These are phyloP conservation scores for Akanthomyces muscarius DNA, from an alignment of 2,329 filamentous ascomycete genomes.

Conservation along the genomic window DNA sequence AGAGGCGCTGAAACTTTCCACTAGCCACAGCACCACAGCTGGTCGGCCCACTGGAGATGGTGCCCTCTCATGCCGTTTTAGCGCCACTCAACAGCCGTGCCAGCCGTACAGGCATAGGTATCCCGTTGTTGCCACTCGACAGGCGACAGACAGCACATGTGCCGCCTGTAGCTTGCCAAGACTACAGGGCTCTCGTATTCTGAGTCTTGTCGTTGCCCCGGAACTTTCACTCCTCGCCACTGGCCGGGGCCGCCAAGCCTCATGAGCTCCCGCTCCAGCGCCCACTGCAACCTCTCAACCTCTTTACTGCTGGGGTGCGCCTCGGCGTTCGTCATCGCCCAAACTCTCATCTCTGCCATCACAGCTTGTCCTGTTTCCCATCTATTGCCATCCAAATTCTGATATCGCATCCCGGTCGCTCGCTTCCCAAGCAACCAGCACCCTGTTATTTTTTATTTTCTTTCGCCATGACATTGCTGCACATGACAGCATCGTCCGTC, in stretches of 20 bases:
- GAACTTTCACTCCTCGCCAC: conserved; percentile 2
- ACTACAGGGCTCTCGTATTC: neutral
- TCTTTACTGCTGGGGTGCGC: neutral
- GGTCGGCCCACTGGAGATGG: neutral
- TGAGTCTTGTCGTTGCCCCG: neutral
- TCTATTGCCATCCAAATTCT: neutral
- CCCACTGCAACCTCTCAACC: neutral
- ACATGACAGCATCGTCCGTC: neutral
- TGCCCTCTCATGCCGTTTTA: neutral
- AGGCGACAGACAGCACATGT: neutral
- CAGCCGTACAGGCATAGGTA: neutral
- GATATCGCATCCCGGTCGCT: neutral
- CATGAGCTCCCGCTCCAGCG: too few relatives aligned
- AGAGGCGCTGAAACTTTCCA: neutral
- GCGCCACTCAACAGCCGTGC: neutral
- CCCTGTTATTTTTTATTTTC: neutral
- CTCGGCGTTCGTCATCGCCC: conserved; percentile 7
- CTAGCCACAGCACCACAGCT: neutral
- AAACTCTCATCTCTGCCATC: neutral
- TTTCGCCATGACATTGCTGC: neutral
- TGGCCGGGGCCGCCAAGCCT: neutral
- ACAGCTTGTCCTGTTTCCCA: neutral
- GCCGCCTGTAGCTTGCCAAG: neutral
- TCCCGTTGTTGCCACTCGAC: neutral
- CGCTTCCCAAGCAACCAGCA: neutral